Base-by-base conservation (phyloP, 129 eudicot species). In the Chrysanthemum seticuspe region DNA sequence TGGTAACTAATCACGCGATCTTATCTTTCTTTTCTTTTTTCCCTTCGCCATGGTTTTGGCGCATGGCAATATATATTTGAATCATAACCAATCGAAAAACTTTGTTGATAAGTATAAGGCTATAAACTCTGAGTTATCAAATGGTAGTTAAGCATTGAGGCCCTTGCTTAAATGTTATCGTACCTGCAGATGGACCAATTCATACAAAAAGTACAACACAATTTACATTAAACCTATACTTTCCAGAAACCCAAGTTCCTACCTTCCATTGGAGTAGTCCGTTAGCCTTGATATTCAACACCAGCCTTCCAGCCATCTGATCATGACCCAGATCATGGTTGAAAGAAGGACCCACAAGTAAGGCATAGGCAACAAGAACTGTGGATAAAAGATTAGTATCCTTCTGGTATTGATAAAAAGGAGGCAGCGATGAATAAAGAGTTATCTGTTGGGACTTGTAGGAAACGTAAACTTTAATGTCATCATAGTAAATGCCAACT, bases 211-310 rank as follows among this genome's bases (percentile, higher is more conserved):
- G 12, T 6, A 85, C 69, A 21, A 89, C 78, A 49, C 96, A 89
- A 25, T 70, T 83, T 16, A 87, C 90, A 21, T 76, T 68, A 14
- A 87, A 80, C 75, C 88, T 71, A 14, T 86, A 89, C 68, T 62
- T 73, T 0, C 96, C 90, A 2, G 96, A 83, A 50, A 83, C 90
- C 92, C 92, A 87, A 62, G 75, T 80, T 29, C 87, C 86, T 23
- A 89, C 81, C 72, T 85, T 89, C 96, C 96, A 87, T 50, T 88
- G 65, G 2, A 89, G 74, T 74, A 68, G 50, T 62, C 96, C 92
- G 68, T 82, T 80, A 10, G 74, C 82, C 81, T 87, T 89, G 9
- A 89, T 8, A 61, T 63, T 78, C 47, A 89, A 62, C 10, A 74
- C 81, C 66, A 89, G 23, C 70, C 79, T 78, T 21, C 96, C 96